Base-by-base conservation (phyloP, 805 yeast species). In the Candida mattraensis region DNA sequence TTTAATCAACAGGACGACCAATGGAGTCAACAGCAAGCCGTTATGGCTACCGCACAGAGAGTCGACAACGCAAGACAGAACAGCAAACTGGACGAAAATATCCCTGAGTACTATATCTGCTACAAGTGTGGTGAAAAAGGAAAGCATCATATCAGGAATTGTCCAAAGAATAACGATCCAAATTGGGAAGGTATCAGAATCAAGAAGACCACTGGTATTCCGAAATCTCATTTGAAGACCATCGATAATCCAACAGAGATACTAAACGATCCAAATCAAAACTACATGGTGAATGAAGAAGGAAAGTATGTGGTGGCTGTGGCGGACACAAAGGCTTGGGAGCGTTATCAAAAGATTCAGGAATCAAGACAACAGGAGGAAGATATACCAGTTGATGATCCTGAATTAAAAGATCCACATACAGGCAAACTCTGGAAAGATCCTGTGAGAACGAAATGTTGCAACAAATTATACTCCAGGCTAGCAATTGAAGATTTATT, bases 301-400 rank as follows among this genome's bases (percentile, higher is more conserved):
- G 99, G 99, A 32, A 86, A 89, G 52, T 93, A 85, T 58, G 99
- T 93, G 4, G 83, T 87, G 31, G 96, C 95, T n/a, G 79, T 89
- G 42, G 98, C 98, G 0, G 99, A 93, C 63, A 76, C 79, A 26
- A 82, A 80, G 52, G 83, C 96, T 0, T 91, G 99, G 99, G 79
- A 80, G 36, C 78, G 74, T 30, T 89, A 78, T 55, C 96, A 88
- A 56, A 79, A 85, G 45, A 82, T 80, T 69, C 79, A 50, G 56
- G 69, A 63, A 51, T 54, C 53, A 7, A 71, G 59, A 24, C 48
- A 40, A 11, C 28, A 29, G 2, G 48, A 41, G 13, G 54, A 48
- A 24, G 55, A 47, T 16, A 37, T 48, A 11, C 50, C 50, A n/a
- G 78, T 72, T 37, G 78, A 64, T 44, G 91, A 83, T 39, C 70